Evolutionary conservation across 2,329 filamentous ascomycete genomes (phyloP).

Genomic region (Emmonsiellopsis sp.): DNA sequence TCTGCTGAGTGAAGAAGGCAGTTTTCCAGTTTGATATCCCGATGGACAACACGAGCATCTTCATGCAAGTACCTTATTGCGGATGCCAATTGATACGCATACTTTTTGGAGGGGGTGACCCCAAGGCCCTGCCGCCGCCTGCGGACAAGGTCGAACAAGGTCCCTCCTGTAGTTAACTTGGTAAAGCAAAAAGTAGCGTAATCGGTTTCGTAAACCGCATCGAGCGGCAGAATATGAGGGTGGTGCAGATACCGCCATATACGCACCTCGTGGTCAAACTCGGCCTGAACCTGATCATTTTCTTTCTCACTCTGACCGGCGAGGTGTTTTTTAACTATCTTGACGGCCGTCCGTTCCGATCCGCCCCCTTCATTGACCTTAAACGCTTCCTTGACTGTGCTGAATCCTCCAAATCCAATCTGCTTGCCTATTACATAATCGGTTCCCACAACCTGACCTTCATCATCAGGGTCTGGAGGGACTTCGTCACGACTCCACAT

Average conservation of each 20-base stretch:
- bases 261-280: constrained; percentile 60
- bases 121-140: constrained; percentile 45
- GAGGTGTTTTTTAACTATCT: constrained; percentile 55
- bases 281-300: constrained; percentile 56
- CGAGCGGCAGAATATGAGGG: constrained; percentile 51
- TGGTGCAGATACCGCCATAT: constrained; percentile 59
- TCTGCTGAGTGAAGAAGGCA: constrained; percentile 44
- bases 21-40: constrained; percentile 62
- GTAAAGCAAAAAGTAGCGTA: constrained; percentile 63
- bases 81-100: constrained; percentile 53
- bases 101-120: constrained; percentile 46
- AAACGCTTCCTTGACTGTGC: constrained; percentile 56
- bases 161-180: constrained; percentile 53
- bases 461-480: constrained; percentile 49
- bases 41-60: constrained; percentile 56
- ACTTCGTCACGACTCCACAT: constrained; percentile 38
- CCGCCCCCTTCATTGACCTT: constrained; percentile 49
- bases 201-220: constrained; percentile 56
- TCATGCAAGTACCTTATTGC: constrained; percentile 59
- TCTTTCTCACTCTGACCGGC: constrained; percentile 47
- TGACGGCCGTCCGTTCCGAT: constrained; percentile 49
- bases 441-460: constrained; percentile 57
- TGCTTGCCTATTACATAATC: constrained; percentile 60
- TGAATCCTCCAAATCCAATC: constrained; percentile 58
- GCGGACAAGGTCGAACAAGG: constrained; percentile 53